Percentiles rank a stretch among this genome's conserved stretches.
phyloP scores from a whole-genome alignment of 306 rosid species.

The Quercus gilva region DNA sequence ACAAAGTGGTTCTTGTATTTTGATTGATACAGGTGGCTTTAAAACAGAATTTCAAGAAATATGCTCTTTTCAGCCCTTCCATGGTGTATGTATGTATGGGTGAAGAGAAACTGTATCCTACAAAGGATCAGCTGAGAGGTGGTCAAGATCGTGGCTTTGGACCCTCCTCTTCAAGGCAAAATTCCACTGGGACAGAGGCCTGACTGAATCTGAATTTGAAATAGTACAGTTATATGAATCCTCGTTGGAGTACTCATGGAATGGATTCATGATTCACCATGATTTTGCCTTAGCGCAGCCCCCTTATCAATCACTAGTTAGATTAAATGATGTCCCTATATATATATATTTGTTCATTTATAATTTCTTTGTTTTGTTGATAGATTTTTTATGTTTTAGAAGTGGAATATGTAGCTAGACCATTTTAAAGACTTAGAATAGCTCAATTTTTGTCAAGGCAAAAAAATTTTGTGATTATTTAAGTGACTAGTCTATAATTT shows the following conservation, averaged over 20 bases:
- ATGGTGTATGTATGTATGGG: background rate
- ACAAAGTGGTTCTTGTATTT: background rate
- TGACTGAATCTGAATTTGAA: background rate
- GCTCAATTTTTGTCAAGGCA: background rate
- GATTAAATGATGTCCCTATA: background rate
- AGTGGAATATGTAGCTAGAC: constrained; percentile 2
- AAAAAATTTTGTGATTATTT: background rate
- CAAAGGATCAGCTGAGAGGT: background rate
- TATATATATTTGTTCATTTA: background rate
- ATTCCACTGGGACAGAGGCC: background rate
- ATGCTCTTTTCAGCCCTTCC: background rate
- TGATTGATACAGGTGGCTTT: constrained; percentile 9
- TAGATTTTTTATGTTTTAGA: background rate
- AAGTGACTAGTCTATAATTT: background rate
- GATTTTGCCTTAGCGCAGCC: background rate
- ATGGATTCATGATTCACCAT: background rate
- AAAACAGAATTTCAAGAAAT: background rate
- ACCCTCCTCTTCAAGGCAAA: background rate
- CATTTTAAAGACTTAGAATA: background rate
- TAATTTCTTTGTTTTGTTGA: constrained; percentile 3
- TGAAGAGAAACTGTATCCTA: background rate
- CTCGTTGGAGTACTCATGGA: background rate
- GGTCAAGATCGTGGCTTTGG: background rate
- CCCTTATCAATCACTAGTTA: background rate
- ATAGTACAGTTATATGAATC: background rate